A percentile compares a stretch with the other conserved stretches of the same genome.
Evolutionary conservation across 2,329 filamentous ascomycete species (phyloP).

Genomic region (Capronia americana): DNA sequence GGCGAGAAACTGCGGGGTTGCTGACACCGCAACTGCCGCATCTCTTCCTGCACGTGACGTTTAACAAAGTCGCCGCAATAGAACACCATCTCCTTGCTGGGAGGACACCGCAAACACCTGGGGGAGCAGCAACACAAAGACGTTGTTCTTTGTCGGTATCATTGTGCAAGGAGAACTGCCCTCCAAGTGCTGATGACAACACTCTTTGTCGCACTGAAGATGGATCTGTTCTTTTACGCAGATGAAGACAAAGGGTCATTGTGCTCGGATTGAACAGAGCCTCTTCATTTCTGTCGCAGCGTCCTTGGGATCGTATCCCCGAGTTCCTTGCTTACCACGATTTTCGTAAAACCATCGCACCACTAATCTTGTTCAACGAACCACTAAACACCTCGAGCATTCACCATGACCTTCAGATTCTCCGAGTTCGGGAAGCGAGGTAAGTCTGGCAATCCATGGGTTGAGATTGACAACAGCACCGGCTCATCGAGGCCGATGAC

Average conservation of each 20-base stretch:
- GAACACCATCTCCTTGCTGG: no score
- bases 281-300: not conserved
- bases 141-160: not conserved
- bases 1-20: not conserved
- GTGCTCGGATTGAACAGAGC: not conserved
- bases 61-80: no score
- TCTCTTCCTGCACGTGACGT: no score
- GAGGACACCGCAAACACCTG: no score
- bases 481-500: not conserved
- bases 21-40: not conserved
- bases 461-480: not conserved
- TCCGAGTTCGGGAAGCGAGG: slow-evolving; percentile 5
- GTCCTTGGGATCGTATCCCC: not conserved
- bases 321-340: not conserved
- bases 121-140: not conserved
- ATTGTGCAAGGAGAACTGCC: not conserved
- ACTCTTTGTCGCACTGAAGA: not conserved
- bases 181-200: not conserved
- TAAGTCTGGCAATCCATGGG: slow-evolving; percentile 6
- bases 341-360: not conserved
- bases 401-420: slow-evolving; percentile 6
- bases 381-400: not conserved
- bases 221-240: not conserved
- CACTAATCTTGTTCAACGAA: not conserved
- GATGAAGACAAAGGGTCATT: not conserved